phyloP scores from a whole-genome alignment of 257 asterid genomes.

The Parsonsia alboflavescens region DNA sequence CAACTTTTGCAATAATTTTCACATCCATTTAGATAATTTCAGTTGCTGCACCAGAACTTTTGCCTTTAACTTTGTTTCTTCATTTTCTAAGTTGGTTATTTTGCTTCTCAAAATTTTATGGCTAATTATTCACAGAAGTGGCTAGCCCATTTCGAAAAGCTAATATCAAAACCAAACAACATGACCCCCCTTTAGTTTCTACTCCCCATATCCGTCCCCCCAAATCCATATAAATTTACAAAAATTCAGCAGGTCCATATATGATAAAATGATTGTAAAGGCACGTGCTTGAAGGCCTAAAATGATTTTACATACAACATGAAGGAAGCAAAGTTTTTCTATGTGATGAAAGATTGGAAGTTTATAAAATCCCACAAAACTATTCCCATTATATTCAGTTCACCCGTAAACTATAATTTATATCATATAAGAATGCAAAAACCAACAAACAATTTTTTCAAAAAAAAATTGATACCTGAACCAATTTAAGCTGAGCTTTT shows the following conservation, averaged over 20 bases:
- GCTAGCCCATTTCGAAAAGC: background rate
- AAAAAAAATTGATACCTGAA: slow-evolving; percentile 48
- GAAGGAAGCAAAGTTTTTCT: background rate
- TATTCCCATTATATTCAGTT: too few species aligned
- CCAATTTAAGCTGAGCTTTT: slow-evolving; percentile 63
- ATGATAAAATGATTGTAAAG: background rate
- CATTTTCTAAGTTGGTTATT: background rate
- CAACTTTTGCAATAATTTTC: background rate
- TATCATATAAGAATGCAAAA: too few species aligned
- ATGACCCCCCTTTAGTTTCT: background rate
- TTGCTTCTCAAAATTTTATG: background rate
- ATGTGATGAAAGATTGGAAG: background rate
- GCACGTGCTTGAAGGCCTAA: too few species aligned
- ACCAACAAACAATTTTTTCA: too few species aligned
- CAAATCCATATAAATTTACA: background rate
- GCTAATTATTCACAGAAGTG: background rate
- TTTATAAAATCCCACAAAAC: background rate
- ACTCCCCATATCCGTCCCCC: background rate
- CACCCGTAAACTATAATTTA: too few species aligned
- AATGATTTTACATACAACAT: too few species aligned
- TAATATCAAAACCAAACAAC: background rate
- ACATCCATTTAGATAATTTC: background rate
- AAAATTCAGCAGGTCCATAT: background rate
- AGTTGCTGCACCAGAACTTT: background rate
- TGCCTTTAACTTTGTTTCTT: background rate